These are phyloP conservation scores for Erodium moschatum DNA, from an alignment of 441 rosid species.

Conservation along the genomic window DNA sequence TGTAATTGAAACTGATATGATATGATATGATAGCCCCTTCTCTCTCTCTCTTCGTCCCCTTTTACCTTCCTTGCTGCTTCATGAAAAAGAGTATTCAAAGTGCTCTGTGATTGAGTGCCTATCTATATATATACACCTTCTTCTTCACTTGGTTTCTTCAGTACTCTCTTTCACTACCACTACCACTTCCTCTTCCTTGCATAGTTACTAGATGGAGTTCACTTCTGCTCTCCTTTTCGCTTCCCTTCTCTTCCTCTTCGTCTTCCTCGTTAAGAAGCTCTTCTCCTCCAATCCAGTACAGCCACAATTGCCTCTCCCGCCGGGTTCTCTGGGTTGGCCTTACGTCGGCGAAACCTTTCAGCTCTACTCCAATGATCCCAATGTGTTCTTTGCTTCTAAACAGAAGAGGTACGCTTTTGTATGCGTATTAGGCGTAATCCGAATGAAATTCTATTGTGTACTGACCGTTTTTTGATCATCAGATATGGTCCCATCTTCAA, in stretches of 20 bases:
- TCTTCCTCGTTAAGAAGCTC: conserved; percentile 22
- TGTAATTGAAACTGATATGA: conserved; percentile 21
- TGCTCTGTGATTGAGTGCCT: no score
- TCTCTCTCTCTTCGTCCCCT: neutral
- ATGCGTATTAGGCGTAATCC: neutral
- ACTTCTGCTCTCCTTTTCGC: conserved; percentile 23
- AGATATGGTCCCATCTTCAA: conserved; percentile 84
- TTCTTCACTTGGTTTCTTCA: neutral
- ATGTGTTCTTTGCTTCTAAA: conserved; percentile 74
- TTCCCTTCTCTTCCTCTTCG: conserved; percentile 28
- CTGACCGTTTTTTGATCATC: neutral
- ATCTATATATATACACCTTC: neutral
- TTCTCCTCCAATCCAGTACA: conserved; percentile 17
- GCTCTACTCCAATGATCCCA: conserved; percentile 89
- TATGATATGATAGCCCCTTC: neutral
- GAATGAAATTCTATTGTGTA: neutral
- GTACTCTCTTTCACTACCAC: neutral
- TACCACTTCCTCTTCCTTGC: neutral
- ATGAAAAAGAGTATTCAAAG: no score
- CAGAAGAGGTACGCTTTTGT: conserved; percentile 34
- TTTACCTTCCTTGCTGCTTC: neutral
- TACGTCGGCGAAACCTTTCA: conserved; percentile 87
- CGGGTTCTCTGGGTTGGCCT: conserved; percentile 89
- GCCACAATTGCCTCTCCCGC: conserved; percentile 60
- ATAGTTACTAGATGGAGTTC: conserved; percentile 32